Percentiles rank a stretch among this genome's conserved stretches.
Evolutionary conservation across 164 flowering plant genomes (phyloP).

Genomic region (Vitis rotundifolia): DNA sequence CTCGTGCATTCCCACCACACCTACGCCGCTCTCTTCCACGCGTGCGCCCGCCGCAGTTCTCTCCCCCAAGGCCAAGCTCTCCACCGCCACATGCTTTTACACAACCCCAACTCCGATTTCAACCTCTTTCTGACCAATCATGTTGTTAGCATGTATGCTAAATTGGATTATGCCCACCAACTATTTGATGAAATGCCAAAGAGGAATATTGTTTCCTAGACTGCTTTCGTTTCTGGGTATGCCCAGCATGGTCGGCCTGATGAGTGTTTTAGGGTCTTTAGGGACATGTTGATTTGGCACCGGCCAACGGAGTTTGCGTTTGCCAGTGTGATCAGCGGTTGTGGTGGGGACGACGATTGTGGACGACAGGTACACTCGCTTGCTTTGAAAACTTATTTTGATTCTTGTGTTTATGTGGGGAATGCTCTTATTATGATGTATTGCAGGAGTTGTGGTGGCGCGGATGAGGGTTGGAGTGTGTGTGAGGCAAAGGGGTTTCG

Average conservation of each 20-base stretch:
- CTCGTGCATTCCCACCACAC: constrained; percentile 20
- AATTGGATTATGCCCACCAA: constrained; percentile 41
- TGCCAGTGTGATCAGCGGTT: constrained; percentile 58
- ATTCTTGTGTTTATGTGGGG: constrained; percentile 53
- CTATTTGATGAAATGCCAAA: constrained; percentile 76
- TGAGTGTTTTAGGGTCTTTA: constrained; percentile 51
- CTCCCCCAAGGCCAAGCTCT: constrained; percentile 38
- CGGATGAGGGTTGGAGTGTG: constrained; percentile 49
- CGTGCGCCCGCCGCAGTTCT: constrained; percentile 39
- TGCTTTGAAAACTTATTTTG: constrained; percentile 52
- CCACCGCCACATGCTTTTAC: constrained; percentile 45
- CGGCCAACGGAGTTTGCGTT: constrained; percentile 67
- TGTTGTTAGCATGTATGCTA: constrained; percentile 59
- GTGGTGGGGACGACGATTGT: constrained; percentile 22
- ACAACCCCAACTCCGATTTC: constrained; percentile 9
- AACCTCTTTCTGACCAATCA: constrained; percentile 52
- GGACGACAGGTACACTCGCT: constrained; percentile 71
- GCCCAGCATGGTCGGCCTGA: constrained; percentile 35
- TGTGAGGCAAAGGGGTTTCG: constrained; percentile 40
- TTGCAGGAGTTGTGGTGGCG: constrained; percentile 27
- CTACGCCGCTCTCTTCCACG: constrained; percentile 47
- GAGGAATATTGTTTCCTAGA: constrained; percentile 74
- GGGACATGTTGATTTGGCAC: constrained; percentile 34
- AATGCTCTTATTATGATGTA: constrained; percentile 85
- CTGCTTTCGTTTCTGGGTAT: constrained; percentile 64